Evolutionary conservation across 768 basidiomycete genomes (phyloP), one percentile per base, ranked within the genome.

Genomic region (Lyophyllum atratum): DNA sequence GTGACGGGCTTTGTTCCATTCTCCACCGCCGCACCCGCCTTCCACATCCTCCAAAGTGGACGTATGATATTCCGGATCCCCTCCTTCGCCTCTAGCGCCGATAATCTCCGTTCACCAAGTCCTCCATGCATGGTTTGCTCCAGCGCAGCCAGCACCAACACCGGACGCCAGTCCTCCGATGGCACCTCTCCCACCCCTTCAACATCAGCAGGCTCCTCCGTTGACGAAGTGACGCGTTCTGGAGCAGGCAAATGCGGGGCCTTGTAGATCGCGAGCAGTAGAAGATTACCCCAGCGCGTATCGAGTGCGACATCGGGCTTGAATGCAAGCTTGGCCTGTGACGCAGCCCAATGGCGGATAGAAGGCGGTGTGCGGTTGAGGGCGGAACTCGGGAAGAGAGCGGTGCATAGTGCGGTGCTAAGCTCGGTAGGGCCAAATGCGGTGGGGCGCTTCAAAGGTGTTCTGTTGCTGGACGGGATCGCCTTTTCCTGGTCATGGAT

Each of bases 31-130:
- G 59, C 64, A 46, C 56, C 39, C 25, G 64, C 52, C 60, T 61
- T 66, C 81, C 83, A 86, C 17, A 54, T 62, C 21, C 59, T 64
- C 77, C 79, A 81, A n/a, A 83, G 64, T 15, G 70, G 56, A 12
- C 70, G 69, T 7, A 71, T 52, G 21, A 73, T 64, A 40, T 66
- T 59, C 50, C 66, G 66, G 29, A 74, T 39, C 17, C 39, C 49
- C 44, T 60, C 17, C 59, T 59, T 19, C 44, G 42, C 39, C 11
- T 42, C 19, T 3, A 60, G n/a, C 1, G 25, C 49, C 24, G 50
- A 29, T 29, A 49, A 9, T 2, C 19, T 53, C 31, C 26, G 29
- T 3, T 24, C 45, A 1, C 12, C n/a, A 22, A 37, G 29, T 9
- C 55, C 11, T 12, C 39, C 15, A 46, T 7, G 34, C 24, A 70